Evolutionary conservation across 257 asterid genomes (phyloP).

Genomic region (Nicotiana otophora): DNA sequence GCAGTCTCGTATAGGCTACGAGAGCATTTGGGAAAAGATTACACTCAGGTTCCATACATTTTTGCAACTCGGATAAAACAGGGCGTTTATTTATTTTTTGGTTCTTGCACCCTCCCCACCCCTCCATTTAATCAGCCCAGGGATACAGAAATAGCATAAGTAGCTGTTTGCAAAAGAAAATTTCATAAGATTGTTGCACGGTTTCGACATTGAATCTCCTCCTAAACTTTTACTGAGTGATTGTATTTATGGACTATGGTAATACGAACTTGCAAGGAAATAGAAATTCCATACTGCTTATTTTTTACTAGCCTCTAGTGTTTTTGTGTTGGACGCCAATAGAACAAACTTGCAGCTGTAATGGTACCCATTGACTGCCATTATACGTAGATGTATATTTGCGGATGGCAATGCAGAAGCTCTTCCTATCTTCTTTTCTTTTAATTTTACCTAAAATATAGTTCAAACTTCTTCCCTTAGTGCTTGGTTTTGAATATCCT

Average conservation of each 20-base stretch:
- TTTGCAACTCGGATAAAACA: no score
- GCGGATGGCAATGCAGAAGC: no score
- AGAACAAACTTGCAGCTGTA: neutral
- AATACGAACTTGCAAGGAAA: neutral
- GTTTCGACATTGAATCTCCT: neutral
- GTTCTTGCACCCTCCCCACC: neutral
- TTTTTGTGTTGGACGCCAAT: neutral
- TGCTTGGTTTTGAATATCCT: neutral
- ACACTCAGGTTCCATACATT: neutral
- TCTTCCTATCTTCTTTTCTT: neutral
- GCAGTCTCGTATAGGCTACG: neutral
- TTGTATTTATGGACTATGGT: neutral
- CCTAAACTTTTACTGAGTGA: neutral
- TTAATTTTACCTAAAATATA: no score
- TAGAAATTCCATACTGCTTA: neutral
- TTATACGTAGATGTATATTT: neutral
- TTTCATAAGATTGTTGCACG: neutral
- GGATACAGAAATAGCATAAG: neutral
- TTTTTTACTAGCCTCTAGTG: neutral
- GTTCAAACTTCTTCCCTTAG: neutral
- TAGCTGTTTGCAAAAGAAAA: neutral
- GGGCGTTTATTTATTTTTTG: neutral
- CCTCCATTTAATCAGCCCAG: neutral
- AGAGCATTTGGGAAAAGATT: neutral
- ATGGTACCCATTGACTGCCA: neutral